Percentiles rank a stretch among this genome's conserved stretches.
Evolutionary conservation across 768 basidiomycete genomes (phyloP).

Genomic region (Mrakia hoshinonis): DNA sequence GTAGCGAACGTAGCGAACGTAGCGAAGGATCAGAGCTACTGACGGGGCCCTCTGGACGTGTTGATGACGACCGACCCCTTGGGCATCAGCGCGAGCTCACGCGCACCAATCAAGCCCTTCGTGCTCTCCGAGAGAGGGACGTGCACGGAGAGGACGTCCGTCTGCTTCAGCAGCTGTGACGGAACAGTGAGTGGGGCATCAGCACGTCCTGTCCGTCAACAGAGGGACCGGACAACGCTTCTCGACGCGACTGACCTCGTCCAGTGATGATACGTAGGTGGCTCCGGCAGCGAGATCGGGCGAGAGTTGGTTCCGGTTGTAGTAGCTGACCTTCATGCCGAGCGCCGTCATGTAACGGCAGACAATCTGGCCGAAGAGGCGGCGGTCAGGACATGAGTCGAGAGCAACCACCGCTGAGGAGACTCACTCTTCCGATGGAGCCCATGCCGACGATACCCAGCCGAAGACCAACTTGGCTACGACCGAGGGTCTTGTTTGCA

Average conservation of each 20-base stretch:
- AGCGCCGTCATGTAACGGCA: slow-evolving; percentile 15
- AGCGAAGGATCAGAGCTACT: neutral
- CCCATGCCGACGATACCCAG: slow-evolving; percentile 28
- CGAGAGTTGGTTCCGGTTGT: slow-evolving; percentile 23
- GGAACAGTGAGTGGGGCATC: neutral
- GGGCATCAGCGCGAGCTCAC: slow-evolving; percentile 52
- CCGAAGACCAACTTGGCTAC: slow-evolving; percentile 17
- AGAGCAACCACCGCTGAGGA: neutral
- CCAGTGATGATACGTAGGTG: slow-evolving; percentile 3
- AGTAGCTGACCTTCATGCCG: slow-evolving; percentile 27
- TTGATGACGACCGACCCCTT: slow-evolving; percentile 56
- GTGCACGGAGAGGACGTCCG: slow-evolving; percentile 58
- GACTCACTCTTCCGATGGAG: slow-evolving; percentile 10
- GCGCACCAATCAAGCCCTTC: slow-evolving; percentile 46
- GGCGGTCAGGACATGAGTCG: neutral
- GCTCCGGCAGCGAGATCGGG: slow-evolving; percentile 13
- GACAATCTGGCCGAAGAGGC: slow-evolving; percentile 2
- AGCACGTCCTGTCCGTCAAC: no score
- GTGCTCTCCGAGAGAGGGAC: slow-evolving; percentile 52
- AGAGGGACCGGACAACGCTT: neutral
- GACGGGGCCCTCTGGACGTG: slow-evolving; percentile 53
- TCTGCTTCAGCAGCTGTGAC: slow-evolving; percentile 46
- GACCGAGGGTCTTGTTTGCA: slow-evolving; percentile 21
- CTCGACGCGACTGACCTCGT: slow-evolving; percentile 4
- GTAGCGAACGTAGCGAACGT: no score